Evolutionary conservation across 331 rosid species (phyloP), one percentile per base, ranked within the genome.

Genomic region (Cydonia oblonga): DNA sequence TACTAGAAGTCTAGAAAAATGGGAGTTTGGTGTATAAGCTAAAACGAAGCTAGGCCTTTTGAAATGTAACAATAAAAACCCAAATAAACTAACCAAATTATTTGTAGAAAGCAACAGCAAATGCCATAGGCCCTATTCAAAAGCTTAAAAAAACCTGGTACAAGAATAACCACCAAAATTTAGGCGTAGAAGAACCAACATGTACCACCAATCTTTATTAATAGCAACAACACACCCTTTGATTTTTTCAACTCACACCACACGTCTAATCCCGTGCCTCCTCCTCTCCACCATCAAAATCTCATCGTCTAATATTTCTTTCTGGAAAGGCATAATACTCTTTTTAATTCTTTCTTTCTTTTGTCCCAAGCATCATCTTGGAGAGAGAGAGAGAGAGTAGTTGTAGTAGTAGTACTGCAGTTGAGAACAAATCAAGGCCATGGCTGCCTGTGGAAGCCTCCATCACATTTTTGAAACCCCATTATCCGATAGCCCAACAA

Each of bases 401-500:
- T n/a, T n/a, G n/a, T n/a, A 28, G 52, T 46, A 46, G 52, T 7
- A 54, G 13, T 32, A 54, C 35, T 33, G 16, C 22, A 74, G 14
- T 49, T 49, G 54, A 49, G 54, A 49, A 49, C 20, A 33, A 51
- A 38, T 11, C 65, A 8, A 56, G 38, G 49, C 73, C 79, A 93
- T 93, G 98, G 83, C 97, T 56, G 89, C 97, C 40, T 91, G 90
- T 78, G 90, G 86, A 51, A 89, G 96, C 86, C 84, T 91, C 56
- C 96, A 85, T 25, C 96, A 86, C 76, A 82, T 93, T 44, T 89
- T 93, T 29, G 97, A 93, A 25, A 86, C 56, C 38, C 86, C 89
- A 22, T 80, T 89, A 73, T 84, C 95, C 1, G 89, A 92, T 2
- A 95, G 83, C 65, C 90, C 73, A 22, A 83, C 92, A 38, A 82